Percentiles rank a stretch among this genome's conserved stretches.
Evolutionary conservation across 2,329 filamentous ascomycete genomes (phyloP).

Genomic region (Microdochium nivale): DNA sequence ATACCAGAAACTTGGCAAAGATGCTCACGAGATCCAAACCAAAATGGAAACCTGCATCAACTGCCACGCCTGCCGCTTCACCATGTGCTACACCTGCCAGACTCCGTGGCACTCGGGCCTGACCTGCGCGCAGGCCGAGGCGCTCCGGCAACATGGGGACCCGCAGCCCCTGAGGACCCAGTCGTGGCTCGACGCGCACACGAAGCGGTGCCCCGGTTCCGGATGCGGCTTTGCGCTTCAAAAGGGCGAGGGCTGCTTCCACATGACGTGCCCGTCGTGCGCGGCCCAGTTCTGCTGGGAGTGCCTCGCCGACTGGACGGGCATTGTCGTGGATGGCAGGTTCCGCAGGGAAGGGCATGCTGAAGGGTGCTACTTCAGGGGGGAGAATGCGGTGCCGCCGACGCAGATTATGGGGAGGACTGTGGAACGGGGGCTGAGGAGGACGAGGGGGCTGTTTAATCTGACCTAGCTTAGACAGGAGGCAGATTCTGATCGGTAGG

Average conservation of each 20-base stretch:
- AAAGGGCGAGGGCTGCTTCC: slow-evolving; percentile 10
- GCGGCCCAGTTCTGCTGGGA: slow-evolving; percentile 17
- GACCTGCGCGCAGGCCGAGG: slow-evolving; percentile 11
- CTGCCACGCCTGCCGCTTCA: slow-evolving; percentile 13
- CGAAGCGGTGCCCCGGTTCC: slow-evolving; percentile 13
- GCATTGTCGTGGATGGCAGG: slow-evolving; percentile 5
- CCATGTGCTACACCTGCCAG: slow-evolving; percentile 18
- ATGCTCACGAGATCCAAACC: background rate
- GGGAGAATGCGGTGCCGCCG: slow-evolving; percentile 3
- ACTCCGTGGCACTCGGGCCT: slow-evolving; percentile 14
- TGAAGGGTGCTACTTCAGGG: slow-evolving; percentile 10
- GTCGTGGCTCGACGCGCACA: slow-evolving; percentile 11
- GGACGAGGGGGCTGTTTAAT: background rate
- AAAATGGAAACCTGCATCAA: slow-evolving; percentile 9
- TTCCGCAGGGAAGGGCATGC: slow-evolving; percentile 5
- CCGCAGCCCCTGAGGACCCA: slow-evolving; percentile 5
- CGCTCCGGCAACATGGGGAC: background rate
- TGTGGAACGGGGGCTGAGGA: slow-evolving; percentile 5
- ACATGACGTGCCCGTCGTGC: slow-evolving; percentile 8
- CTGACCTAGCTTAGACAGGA: too few relatives aligned
- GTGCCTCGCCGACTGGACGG: slow-evolving; percentile 15
- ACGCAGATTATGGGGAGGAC: slow-evolving; percentile 6
- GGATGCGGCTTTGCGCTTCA: slow-evolving; percentile 11
- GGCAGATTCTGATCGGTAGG: too few relatives aligned
- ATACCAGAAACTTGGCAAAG: too few relatives aligned